A percentile compares a stretch with the other conserved stretches of the same genome.
These are phyloP conservation scores for Lipomyces kockii DNA, from an alignment of 805 yeast genomes.

Conservation along the genomic window DNA sequence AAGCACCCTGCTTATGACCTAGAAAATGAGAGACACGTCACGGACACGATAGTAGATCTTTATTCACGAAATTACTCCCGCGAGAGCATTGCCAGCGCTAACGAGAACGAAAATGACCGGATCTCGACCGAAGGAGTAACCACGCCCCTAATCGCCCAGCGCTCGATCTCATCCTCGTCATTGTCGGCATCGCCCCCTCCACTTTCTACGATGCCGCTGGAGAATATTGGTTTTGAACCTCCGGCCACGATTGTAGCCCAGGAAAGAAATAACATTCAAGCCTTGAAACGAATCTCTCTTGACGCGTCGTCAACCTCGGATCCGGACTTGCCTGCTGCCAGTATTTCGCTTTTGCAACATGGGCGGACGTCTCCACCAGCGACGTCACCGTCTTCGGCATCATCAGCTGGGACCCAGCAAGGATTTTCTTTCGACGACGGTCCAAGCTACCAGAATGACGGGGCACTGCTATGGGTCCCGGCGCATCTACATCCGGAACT, in stretches of 20 bases:
- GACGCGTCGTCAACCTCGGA: conserved; percentile 48
- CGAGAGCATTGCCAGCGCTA: background rate
- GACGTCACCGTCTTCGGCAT: conserved; percentile 9
- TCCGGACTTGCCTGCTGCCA: conserved; percentile 47
- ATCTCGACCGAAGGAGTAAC: background rate
- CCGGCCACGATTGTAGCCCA: conserved; percentile 48
- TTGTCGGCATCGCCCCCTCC: conserved; percentile 11
- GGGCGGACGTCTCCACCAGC: conserved; percentile 18
- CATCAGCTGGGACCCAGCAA: conserved; percentile 13
- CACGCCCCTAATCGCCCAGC: background rate
- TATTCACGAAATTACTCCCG: conserved; percentile 3
- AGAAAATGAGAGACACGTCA: conserved; percentile 8
- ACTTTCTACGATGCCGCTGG: conserved; percentile 22
- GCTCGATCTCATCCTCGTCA: conserved; percentile 12
- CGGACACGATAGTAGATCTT: conserved; percentile 17
- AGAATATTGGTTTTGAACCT: conserved; percentile 34
- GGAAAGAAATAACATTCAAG: conserved; percentile 49
- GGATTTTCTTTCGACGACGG: conserved; percentile 19
- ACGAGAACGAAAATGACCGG: conserved; percentile 4
- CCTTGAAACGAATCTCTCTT: conserved; percentile 49
- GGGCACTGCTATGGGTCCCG: conserved; percentile 86
- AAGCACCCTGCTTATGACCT: background rate
- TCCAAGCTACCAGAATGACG: conserved; percentile 23
- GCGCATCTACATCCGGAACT: conserved; percentile 92
- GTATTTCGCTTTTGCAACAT: conserved; percentile 6